Evolutionary conservation across 768 basidiomycete genomes (phyloP).

Genomic region (Leccinum aurantiacum): DNA sequence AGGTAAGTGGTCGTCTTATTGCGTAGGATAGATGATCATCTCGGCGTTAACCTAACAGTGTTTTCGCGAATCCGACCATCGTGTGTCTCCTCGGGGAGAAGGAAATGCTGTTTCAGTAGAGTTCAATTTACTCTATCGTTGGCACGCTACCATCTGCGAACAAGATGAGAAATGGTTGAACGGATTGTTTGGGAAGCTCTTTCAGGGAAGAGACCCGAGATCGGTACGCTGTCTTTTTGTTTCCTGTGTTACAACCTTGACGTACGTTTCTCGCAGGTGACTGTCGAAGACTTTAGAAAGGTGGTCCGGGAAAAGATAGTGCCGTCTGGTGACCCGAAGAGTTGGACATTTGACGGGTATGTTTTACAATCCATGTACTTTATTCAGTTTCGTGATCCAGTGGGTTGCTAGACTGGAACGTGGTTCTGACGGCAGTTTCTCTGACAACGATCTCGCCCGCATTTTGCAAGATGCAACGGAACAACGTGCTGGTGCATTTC

Average conservation of each 20-base stretch:
- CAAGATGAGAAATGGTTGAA: slow-evolving; percentile 58
- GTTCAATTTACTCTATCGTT: slow-evolving; percentile 61
- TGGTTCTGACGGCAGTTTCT: slow-evolving; percentile 53
- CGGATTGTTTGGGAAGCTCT: slow-evolving; percentile 42
- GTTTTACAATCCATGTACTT: neutral
- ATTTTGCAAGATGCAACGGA: slow-evolving; percentile 65
- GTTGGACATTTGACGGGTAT: slow-evolving; percentile 59
- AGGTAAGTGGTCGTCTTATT: slow-evolving; percentile 35
- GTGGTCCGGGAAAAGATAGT: slow-evolving; percentile 13
- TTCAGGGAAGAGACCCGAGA: slow-evolving; percentile 41
- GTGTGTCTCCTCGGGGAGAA: slow-evolving; percentile 58
- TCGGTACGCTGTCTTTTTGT: slow-evolving; percentile 32
- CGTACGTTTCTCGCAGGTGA: slow-evolving; percentile 13
- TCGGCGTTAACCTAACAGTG: slow-evolving; percentile 33
- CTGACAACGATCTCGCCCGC: slow-evolving; percentile 59
- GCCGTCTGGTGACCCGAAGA: slow-evolving; percentile 28
- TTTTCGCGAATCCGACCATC: slow-evolving; percentile 51
- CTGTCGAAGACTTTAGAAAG: slow-evolving; percentile 21
- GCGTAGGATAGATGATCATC: neutral
- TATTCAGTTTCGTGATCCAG: neutral
- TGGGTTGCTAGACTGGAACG: slow-evolving; percentile 45
- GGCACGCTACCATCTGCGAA: slow-evolving; percentile 64
- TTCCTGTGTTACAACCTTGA: neutral
- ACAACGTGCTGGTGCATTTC: slow-evolving; percentile 58
- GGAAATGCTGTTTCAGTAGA: slow-evolving; percentile 79